Conservation (phyloP, 2,329 filamentous ascomycete genomes). For the Neodidymelliopsis sp. region DNA sequence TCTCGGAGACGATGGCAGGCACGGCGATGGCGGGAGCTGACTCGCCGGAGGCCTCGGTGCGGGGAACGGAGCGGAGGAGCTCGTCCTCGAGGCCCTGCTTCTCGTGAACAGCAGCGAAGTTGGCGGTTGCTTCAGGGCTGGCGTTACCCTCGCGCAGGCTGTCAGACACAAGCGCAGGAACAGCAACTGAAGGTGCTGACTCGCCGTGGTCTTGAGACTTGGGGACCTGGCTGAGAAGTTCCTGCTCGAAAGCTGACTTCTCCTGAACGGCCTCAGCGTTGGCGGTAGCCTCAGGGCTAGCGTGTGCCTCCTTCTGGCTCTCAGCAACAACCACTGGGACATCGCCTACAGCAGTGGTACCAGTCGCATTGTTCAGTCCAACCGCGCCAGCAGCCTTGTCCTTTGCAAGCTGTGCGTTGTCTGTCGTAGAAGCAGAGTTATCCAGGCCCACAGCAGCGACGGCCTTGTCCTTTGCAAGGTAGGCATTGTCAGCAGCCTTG, state of each 20-base stretch:
- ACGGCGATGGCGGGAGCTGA: conserved; percentile 29
- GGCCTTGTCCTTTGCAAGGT: conserved; percentile 34
- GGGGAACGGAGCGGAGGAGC: conserved; percentile 56
- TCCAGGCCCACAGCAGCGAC: conserved; percentile 49
- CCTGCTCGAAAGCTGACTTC: conserved; percentile 73
- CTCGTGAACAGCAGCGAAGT: conserved; percentile 69
- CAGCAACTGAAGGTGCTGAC: conserved; percentile 47
- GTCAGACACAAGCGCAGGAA: conserved; percentile 69
- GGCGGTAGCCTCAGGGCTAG: conserved; percentile 70
- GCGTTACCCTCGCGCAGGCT: conserved; percentile 71
- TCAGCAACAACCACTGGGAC: conserved; percentile 70
- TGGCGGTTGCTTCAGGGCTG: conserved; percentile 70
- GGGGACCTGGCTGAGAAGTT: conserved; percentile 60
- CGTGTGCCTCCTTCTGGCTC: conserved; percentile 70
- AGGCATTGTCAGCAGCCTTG: conserved; percentile 47
- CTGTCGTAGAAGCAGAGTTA: conserved; percentile 48
- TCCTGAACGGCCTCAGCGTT: conserved; percentile 69
- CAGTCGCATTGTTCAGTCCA: conserved; percentile 32
- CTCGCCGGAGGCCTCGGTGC: conserved; percentile 52
- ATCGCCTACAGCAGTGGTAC: conserved; percentile 42
- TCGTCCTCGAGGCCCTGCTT: conserved; percentile 77
- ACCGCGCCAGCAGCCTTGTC: conserved; percentile 48
- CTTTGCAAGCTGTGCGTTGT: conserved; percentile 27
- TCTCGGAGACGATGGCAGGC: conserved; percentile 63
- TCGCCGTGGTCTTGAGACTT: conserved; percentile 50